Conservation (phyloP, 768 basidiomycete species). For the Hericium rajendrae region DNA sequence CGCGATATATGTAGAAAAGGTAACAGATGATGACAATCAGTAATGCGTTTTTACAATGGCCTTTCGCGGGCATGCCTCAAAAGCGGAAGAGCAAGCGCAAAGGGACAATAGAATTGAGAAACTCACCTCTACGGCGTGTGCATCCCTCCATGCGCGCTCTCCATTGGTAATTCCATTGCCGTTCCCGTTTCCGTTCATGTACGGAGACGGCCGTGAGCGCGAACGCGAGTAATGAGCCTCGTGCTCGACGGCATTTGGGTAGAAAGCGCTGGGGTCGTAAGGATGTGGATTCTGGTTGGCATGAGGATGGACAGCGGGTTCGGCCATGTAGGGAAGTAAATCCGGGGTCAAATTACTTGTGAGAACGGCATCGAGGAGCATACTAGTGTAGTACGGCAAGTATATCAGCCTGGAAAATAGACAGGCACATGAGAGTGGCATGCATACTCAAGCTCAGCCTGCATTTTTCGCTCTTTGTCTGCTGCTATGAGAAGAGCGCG, state of each 20-base stretch:
- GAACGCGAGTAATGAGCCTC: background rate
- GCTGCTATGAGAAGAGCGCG: conserved; percentile 5
- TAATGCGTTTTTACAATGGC: too few species aligned
- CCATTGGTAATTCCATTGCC: background rate
- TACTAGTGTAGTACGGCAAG: background rate
- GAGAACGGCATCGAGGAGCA: conserved; percentile 14
- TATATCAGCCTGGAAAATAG: background rate
- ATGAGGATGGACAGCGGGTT: background rate
- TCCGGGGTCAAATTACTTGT: background rate
- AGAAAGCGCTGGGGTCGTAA: background rate
- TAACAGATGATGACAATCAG: too few species aligned
- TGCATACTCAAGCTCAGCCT: conserved; percentile 12
- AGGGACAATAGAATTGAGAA: too few species aligned
- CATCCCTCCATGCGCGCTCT: background rate
- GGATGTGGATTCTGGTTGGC: background rate
- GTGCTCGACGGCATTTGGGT: background rate
- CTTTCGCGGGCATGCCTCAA: too few species aligned
- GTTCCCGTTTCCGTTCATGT: background rate
- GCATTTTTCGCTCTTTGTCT: conserved; percentile 12
- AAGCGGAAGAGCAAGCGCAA: too few species aligned
- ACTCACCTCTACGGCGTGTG: background rate
- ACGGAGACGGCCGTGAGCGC: background rate
- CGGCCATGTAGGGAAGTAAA: background rate
- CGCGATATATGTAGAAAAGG: too few species aligned
- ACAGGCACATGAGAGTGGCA: background rate